These are phyloP conservation scores for Dittrichia graveolens DNA, from an alignment of 129 eudicot species.

Conservation along the genomic window DNA sequence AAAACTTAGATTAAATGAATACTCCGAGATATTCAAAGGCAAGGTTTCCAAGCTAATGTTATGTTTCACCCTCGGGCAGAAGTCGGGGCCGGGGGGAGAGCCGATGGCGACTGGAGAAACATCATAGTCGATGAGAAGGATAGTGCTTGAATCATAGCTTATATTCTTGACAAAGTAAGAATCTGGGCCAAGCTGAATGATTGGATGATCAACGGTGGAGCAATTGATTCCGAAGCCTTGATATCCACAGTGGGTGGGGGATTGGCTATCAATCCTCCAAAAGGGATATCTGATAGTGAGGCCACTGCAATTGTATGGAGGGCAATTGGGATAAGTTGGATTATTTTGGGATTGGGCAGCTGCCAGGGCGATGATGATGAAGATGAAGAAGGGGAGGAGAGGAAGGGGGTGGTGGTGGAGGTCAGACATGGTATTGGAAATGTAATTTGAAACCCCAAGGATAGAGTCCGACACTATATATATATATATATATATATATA, in stretches of 20 bases:
- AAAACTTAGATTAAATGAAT: constrained; percentile 24
- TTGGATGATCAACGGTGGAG: neutral
- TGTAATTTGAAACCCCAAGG: neutral
- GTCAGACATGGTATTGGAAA: constrained; percentile 22
- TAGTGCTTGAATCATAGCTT: neutral
- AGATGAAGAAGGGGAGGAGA: neutral
- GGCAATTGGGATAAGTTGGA: neutral
- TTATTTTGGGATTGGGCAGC: neutral
- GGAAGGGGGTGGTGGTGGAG: neutral
- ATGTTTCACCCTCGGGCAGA: constrained; percentile 32
- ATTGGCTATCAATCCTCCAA: neutral
- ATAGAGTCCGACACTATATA: too few species aligned
- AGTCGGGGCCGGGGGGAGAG: too few species aligned
- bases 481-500: too few species aligned
- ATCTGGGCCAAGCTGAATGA: neutral
- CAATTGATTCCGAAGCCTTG: constrained; percentile 38
- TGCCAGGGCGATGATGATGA: neutral
- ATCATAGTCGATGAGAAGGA: constrained; percentile 24
- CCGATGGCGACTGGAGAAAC: neutral
- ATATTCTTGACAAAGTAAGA: neutral
- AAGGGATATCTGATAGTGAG: constrained; percentile 30
- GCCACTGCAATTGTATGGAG: neutral
- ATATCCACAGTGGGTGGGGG: constrained; percentile 36
- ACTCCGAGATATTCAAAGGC: neutral
- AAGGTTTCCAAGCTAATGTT: constrained; percentile 6